Evolutionary conservation across 768 basidiomycete species (phyloP), one percentile per base, ranked within the genome.

Genomic region (Mycena rosella): DNA sequence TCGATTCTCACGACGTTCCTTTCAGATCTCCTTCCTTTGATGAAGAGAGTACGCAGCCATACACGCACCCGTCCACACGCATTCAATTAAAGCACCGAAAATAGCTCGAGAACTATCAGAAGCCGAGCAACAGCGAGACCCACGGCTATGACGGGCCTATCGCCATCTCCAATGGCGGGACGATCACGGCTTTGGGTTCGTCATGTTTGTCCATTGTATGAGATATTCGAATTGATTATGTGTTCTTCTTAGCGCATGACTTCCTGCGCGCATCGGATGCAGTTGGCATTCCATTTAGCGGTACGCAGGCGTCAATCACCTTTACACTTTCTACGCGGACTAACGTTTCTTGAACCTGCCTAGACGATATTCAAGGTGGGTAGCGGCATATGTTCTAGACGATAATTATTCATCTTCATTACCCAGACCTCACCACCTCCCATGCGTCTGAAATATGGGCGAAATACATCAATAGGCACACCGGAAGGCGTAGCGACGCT

Each of bases 91-190:
- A 61, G 22, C 24, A 30, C 49, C 60, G 15, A 51, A 60, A 59
- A 45, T 70, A 89, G 86, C 80, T 91, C 61, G 90, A 92, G 84
- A 90, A 91, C 80, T 91, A 92, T 76, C 91, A 91, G 83, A 91
- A 91, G 79, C 89, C 91, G 1, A 78, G 76, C 27, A 90, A 90
- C 80, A 91, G 88, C 75, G 80, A 88, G 64, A 87, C 85, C 3
- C 90, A 91, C 75, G 91, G 90, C 45, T 91, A 91, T 69, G 86
- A 89, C 63, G 91, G 91, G 5, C 90, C 91, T n/a, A 89, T 92
- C 61, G 89, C 89, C 17, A 91, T 91, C 75, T 87, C 86, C 70
- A 90, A 91, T 67, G 90, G 91, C 70, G 89, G 90, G 59, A 84
- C 87, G 24, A 84, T 90, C 68, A 88, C 84, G 10, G 82, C 84